Evolutionary conservation across 2,329 filamentous ascomycete species (phyloP).

Genomic region (Huntiella savannae): DNA sequence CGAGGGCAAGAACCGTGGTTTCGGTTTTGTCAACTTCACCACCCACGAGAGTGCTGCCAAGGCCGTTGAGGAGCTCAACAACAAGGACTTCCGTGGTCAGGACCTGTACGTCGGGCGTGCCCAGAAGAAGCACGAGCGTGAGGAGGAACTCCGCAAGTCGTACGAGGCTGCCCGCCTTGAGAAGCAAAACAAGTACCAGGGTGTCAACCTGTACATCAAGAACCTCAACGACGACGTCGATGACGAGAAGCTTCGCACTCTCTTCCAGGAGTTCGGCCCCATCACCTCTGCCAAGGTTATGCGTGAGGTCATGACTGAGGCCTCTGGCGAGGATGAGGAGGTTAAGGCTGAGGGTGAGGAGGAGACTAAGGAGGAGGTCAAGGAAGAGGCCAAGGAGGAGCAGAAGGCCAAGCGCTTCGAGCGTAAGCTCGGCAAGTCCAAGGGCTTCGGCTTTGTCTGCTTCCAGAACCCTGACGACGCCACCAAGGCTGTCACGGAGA

Average conservation of each 20-base stretch:
- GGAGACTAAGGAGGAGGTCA: slow-evolving; percentile 30
- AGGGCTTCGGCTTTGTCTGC: slow-evolving; percentile 99
- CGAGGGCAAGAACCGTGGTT: slow-evolving; percentile 86
- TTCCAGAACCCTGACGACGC: slow-evolving; percentile 99
- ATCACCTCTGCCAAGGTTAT: slow-evolving; percentile 99
- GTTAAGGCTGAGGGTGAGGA: slow-evolving; percentile 24
- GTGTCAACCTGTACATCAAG: slow-evolving; percentile 99
- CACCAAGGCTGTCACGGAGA: slow-evolving; percentile 96
- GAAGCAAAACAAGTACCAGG: slow-evolving; percentile 98
- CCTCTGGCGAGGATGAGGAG: slow-evolving; percentile 33
- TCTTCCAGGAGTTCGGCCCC: slow-evolving; percentile 78
- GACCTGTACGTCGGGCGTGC: slow-evolving; percentile 95
- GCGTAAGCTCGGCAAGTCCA: slow-evolving; percentile 84
- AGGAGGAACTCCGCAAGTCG: slow-evolving; percentile 97
- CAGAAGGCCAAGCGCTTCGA: slow-evolving; percentile 29
- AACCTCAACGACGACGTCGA: slow-evolving; percentile 94
- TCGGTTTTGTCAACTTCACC: slow-evolving; percentile 91
- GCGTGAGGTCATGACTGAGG: slow-evolving; percentile 54
- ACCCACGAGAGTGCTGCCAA: slow-evolving; percentile 71
- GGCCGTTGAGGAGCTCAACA: slow-evolving; percentile 83
- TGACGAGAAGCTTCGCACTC: slow-evolving; percentile 88
- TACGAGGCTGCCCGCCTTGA: slow-evolving; percentile 94
- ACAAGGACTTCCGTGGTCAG: slow-evolving; percentile 80
- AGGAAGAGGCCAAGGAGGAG: slow-evolving; percentile 31
- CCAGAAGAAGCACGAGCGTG: slow-evolving; percentile 99